Base-by-base conservation (phyloP, 1,139 yeast genomes). In the Arxiozyma bovina region DNA sequence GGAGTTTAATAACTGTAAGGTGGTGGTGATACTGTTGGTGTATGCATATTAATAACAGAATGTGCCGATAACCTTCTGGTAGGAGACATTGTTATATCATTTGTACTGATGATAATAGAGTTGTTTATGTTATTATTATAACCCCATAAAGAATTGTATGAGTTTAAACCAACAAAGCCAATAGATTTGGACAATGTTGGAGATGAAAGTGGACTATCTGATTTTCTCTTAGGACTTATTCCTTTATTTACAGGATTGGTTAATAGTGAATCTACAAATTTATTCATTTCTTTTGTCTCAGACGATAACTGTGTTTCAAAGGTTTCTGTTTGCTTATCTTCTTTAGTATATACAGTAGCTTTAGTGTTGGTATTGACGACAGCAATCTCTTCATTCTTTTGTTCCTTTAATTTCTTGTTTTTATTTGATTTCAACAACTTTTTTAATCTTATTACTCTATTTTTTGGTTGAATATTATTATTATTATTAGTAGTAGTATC, bases 391-490 rank as follows among this genome's bases (percentile, higher is more conserved):
- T 45, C 38, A 5, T 6, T 45, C 12, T 12, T 40, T 42, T 47
- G 42, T 45, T 45, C n/a, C 20, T 38, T 46, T 6, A 34, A 34
- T 34, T 12, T 34, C 45, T 47, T 42, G 48, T 48, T 52, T 21
- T 47, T 55, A 45, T 54, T 59, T 15, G 40, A 34, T 34, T 34
- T 34, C n/a, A 46, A 46, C 5, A 46, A n/a, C 53, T 52, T 55
- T n/a, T 46, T 52, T 55, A 48, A 61, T 51, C 55, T 64, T 6
- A 68, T 60, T 42, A 62, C 65, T 51, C 71, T 62, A 57, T 70
- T 64, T 50, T 63, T 62, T 23, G 69, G 63, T 22, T 56, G 58
- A 30, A 60, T 58, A 47, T 59, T 45, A 42, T 45, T 40, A 57
- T 51, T 63, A 43, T 22, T 43, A 22, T 15, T 23, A 9, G 5